Evolutionary conservation across 2,329 filamentous ascomycete genomes (phyloP).

Genomic region (Pestalotiopsis sp.): DNA sequence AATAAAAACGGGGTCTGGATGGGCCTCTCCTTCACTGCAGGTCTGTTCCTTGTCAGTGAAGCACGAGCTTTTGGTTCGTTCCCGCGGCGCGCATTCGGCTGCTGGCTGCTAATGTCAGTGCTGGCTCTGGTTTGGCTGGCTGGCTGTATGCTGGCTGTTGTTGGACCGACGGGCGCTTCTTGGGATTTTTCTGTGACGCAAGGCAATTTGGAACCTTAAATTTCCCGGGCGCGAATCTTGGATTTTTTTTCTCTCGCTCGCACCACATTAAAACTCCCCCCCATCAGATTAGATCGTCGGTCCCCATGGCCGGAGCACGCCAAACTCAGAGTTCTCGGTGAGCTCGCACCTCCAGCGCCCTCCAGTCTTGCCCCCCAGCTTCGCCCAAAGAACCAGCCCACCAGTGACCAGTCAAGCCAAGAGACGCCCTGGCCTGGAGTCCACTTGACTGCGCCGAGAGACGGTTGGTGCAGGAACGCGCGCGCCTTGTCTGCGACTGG

Average conservation of each 20-base stretch:
- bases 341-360: neutral
- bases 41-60: neutral
- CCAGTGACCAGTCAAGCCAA: neutral
- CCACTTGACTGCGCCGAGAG: neutral
- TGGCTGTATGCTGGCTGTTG: neutral
- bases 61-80: neutral
- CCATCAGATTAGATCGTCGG: neutral
- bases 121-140: neutral
- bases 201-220: neutral
- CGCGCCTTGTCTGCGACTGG: neutral
- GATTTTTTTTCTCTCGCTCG: neutral
- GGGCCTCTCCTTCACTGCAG: no score
- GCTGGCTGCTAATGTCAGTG: no score
- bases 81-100: neutral
- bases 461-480: neutral
- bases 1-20: no score
- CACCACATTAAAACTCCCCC: neutral
- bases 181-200: neutral
- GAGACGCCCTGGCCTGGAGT: neutral
- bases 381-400: neutral
- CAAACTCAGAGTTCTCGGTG: neutral
- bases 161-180: neutral
- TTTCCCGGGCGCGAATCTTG: neutral
- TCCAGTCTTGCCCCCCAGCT: neutral
- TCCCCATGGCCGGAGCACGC: neutral